Conservation (phyloP, 2,329 filamentous ascomycete species). For the Verticillium longisporum region DNA sequence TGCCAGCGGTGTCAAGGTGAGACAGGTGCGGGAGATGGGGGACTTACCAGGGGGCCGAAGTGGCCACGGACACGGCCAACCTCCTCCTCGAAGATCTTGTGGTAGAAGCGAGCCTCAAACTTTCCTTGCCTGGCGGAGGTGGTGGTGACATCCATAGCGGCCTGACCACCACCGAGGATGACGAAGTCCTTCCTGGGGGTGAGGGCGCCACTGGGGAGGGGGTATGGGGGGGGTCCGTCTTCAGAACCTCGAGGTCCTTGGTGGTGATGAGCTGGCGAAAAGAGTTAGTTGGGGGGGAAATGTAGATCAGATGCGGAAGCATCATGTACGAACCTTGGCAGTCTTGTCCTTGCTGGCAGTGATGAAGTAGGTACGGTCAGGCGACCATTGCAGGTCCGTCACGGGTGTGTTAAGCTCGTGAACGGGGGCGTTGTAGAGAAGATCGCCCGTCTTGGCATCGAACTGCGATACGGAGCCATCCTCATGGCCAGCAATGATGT, state of each 20-base stretch:
- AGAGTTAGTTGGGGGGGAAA: background rate
- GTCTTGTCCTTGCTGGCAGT: constrained; percentile 98
- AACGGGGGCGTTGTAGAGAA: constrained; percentile 70
- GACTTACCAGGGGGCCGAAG: constrained; percentile 70
- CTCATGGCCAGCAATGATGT: constrained; percentile 96
- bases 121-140: constrained; percentile 93
- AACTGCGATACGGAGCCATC: constrained; percentile 89
- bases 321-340: constrained; percentile 57
- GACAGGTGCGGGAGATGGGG: too few relatives aligned
- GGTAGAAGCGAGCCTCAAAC: constrained; percentile 98
- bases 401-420: constrained; percentile 82
- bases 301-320: background rate
- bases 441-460: constrained; percentile 85
- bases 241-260: constrained; percentile 82
- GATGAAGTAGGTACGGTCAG: constrained; percentile 96
- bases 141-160: constrained; percentile 97
- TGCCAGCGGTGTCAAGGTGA: background rate
- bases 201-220: constrained; percentile 89
- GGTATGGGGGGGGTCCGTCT: constrained; percentile 87
- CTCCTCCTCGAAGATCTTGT: constrained; percentile 99
- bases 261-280: constrained; percentile 66
- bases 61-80: constrained; percentile 95
- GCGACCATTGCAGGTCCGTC: constrained; percentile 90
- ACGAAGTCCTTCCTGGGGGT: constrained; percentile 96
- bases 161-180: constrained; percentile 95